phyloP scores from a whole-genome alignment of 371 early-diverging fungal genomes.

The Circinella minor region DNA sequence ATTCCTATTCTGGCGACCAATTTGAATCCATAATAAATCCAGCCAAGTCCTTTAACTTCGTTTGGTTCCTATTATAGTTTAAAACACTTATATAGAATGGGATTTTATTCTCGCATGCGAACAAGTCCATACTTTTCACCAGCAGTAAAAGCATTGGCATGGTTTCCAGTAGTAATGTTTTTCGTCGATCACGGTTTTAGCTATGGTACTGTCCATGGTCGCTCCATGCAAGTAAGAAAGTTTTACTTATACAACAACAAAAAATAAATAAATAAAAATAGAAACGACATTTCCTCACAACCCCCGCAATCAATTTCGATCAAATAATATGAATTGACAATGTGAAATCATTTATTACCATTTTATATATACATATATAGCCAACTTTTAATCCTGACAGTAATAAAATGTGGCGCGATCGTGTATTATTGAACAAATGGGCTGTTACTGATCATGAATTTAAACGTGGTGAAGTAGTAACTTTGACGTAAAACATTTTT shows the following conservation, averaged over 20 bases:
- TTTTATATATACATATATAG: too few relatives aligned
- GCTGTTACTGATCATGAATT: constrained; percentile 56
- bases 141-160: constrained; percentile 41
- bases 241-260: neutral
- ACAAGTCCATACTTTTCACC: constrained; percentile 33
- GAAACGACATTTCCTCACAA: neutral
- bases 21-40: neutral
- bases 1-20: too few relatives aligned
- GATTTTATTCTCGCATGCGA: constrained; percentile 33
- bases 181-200: constrained; percentile 67
- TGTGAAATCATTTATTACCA: neutral
- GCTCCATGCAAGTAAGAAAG: constrained; percentile 72
- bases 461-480: constrained; percentile 83
- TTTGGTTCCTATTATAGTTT: neutral
- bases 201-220: constrained; percentile 63
- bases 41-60: neutral
- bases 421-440: constrained; percentile 80
- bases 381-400: constrained; percentile 92
- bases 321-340: too few relatives aligned
- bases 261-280: too few relatives aligned
- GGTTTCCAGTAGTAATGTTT: constrained; percentile 66
- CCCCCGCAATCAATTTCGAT: too few relatives aligned
- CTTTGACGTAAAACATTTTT: constrained; percentile 59
- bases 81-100: neutral
- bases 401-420: constrained; percentile 67